Evolutionary conservation across 2,329 filamentous ascomycete genomes (phyloP).

Genomic region (Coleophoma eucalyptorum): DNA sequence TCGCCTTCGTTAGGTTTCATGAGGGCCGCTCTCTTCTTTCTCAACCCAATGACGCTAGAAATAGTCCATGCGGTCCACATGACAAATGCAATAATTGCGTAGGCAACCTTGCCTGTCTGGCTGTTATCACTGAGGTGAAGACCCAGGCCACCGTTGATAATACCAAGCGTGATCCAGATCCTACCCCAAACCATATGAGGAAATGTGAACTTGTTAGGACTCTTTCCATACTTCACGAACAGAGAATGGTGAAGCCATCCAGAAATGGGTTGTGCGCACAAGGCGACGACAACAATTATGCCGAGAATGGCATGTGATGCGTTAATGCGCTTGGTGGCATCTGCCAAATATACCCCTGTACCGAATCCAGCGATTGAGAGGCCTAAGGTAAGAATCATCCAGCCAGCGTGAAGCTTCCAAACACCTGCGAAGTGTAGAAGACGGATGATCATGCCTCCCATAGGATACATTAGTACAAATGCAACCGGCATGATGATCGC

Average conservation of each 20-base stretch:
- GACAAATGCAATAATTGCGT: constrained; percentile 52
- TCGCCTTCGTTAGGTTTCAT: constrained; percentile 3
- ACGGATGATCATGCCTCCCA: constrained; percentile 60
- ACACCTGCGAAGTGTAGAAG: constrained; percentile 43
- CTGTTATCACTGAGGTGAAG: constrained; percentile 42
- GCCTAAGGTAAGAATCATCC: constrained; percentile 51
- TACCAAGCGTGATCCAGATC: constrained; percentile 50
- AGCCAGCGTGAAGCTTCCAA: constrained; percentile 46
- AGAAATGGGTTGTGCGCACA: constrained; percentile 53
- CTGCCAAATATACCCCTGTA: constrained; percentile 45
- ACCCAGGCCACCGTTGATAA: constrained; percentile 62
- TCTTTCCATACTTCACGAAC: constrained; percentile 36
- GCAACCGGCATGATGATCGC: constrained; percentile 55
- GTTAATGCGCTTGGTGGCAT: constrained; percentile 3
- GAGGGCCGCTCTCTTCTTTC: constrained; percentile 5
- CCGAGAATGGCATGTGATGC: constrained; percentile 50
- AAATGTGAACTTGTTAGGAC: constrained; percentile 45
- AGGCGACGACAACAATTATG: constrained; percentile 45
- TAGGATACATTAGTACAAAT: constrained; percentile 54
- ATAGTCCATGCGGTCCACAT: constrained; percentile 42
- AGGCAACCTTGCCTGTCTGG: constrained; percentile 43
- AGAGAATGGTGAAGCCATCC: constrained; percentile 54
- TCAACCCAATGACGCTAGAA: constrained; percentile 18
- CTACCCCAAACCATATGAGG: constrained; percentile 59
- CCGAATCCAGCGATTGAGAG: constrained; percentile 57